Base-by-base conservation (phyloP, 345 rosid genomes). In the Murraya paniculata region DNA sequence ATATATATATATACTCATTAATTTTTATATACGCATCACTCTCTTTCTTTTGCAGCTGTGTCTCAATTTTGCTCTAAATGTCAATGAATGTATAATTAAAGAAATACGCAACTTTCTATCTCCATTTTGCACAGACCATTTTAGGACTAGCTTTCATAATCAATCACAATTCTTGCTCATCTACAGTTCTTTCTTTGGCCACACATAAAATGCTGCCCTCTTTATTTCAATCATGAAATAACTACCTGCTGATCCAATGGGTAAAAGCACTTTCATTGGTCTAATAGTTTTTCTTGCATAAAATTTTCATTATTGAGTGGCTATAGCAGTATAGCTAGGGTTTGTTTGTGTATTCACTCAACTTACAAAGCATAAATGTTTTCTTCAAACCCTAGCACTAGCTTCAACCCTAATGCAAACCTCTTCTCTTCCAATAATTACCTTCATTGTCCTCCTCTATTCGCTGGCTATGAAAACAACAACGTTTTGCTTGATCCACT, bases 311-410 rank as follows among this genome's bases (percentile, higher is more conserved):
- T 60, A 53, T 58, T 24, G 31, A 75, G 57, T 39, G 69, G 62
- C 71, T 73, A 64, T 73, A 77, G 83, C 50, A 45, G 50, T 1
- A 45, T 45, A 45, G 50, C 50, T 13, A 45, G 50, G 50, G 50
- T 45, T 45, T 45, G 16, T 45, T 11, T 45, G 50, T 58, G 77
- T 62, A 61, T 64, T 28, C 78, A 45, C n/a, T 64, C 69, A 30
- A 58, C 45, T 78, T 45, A 27, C 73, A 5, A 5, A 18, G 38
- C 39, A 31, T 24, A 74, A 36, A 87, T 85, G 88, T 83, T 82
- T 68, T 72, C 81, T 75, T 74, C 77, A 74, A 74, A 64, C 41
- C 68, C 28, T 45, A 27, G 16, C 45, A 24, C 18, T 11, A 3
- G 50, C 18, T 45, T 76, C 71, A 74, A 59, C 78, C 66, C 78